These are phyloP conservation scores for Ascobolus immersus DNA, from an alignment of 495 filamentous ascomycete species.

Conservation along the genomic window DNA sequence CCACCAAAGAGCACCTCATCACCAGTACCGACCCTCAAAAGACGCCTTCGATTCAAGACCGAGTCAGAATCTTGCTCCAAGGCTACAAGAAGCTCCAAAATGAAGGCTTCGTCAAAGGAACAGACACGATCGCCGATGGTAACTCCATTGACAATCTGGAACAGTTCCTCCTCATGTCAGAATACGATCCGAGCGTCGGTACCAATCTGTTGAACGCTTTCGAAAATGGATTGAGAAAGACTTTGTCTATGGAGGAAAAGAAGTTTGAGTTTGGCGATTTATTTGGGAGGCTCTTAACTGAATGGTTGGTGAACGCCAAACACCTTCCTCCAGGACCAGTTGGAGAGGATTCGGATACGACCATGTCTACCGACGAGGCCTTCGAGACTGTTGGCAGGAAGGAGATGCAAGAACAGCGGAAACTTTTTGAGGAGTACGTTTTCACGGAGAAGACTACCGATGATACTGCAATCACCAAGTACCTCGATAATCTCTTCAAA, in stretches of 20 bases:
- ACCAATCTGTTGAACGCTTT: too few relatives aligned
- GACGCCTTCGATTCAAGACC: slow-evolving; percentile 16
- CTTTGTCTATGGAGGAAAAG: slow-evolving; percentile 21
- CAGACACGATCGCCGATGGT: slow-evolving; percentile 13
- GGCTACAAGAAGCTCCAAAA: slow-evolving; percentile 21
- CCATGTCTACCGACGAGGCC: slow-evolving; percentile 15
- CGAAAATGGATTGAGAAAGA: too few relatives aligned
- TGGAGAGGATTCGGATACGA: slow-evolving; percentile 10
- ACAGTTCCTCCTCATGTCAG: slow-evolving; percentile 14
- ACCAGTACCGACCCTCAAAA: slow-evolving; percentile 11
- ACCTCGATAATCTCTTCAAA: slow-evolving; percentile 29
- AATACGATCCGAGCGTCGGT: too few relatives aligned
- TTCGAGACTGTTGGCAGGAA: slow-evolving; percentile 25
- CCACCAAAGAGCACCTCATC: slow-evolving; percentile 18
- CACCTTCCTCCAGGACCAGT: slow-evolving; percentile 6
- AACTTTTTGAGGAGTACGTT: slow-evolving; percentile 32
- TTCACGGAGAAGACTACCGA: slow-evolving; percentile 28
- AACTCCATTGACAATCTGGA: slow-evolving; percentile 5
- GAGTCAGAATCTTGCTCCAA: slow-evolving; percentile 19
- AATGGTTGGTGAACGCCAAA: slow-evolving; percentile 27
- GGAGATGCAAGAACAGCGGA: slow-evolving; percentile 24
- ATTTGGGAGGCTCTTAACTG: slow-evolving; percentile 36
- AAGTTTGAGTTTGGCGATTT: slow-evolving; percentile 36
- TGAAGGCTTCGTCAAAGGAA: too few relatives aligned
- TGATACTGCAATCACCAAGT: slow-evolving; percentile 20